Percentiles rank a stretch among this genome's conserved stretches.
phyloP scores from a whole-genome alignment of 805 yeast genomes.

The Wickerhamiella lipophila region DNA sequence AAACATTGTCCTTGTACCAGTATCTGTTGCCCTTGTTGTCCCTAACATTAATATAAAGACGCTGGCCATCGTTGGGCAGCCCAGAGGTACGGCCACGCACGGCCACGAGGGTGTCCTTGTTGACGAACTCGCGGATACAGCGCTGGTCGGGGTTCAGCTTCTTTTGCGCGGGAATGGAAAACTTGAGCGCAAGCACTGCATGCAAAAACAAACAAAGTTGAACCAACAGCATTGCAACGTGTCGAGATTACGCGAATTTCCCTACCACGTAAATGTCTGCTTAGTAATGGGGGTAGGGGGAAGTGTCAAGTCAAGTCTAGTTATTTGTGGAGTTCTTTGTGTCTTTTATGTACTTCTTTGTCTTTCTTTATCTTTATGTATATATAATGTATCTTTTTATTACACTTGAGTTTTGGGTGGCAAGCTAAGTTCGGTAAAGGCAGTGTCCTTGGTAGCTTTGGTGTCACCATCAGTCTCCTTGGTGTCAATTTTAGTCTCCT shows the following conservation, averaged over 20 bases:
- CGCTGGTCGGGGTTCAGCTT: constrained; percentile 35
- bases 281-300: too few relatives aligned
- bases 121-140: constrained; percentile 86
- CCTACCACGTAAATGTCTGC: not conserved
- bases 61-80: constrained; percentile 74
- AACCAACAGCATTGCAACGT: constrained; percentile 11
- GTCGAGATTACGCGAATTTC: constrained; percentile 6
- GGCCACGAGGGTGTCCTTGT: constrained; percentile 75
- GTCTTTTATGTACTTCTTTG: too few relatives aligned
- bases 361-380: too few relatives aligned
- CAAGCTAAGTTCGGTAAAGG: too few relatives aligned
- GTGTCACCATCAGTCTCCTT: too few relatives aligned
- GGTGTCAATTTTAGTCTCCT: too few relatives aligned
- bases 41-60: constrained; percentile 43
- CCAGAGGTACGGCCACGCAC: constrained; percentile 70
- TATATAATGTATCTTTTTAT: too few relatives aligned
- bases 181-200: constrained; percentile 23
- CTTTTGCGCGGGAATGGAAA: constrained; percentile 26
- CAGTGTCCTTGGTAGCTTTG: too few relatives aligned
- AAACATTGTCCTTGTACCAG: constrained; percentile 62
- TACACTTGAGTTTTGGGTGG: too few relatives aligned
- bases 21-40: constrained; percentile 81
- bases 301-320: too few relatives aligned
- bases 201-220: constrained; percentile 15
- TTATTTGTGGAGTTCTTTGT: too few relatives aligned